Evolutionary conservation across 2,329 filamentous ascomycete species (phyloP).

Genomic region (Sarocladium kiliense): DNA sequence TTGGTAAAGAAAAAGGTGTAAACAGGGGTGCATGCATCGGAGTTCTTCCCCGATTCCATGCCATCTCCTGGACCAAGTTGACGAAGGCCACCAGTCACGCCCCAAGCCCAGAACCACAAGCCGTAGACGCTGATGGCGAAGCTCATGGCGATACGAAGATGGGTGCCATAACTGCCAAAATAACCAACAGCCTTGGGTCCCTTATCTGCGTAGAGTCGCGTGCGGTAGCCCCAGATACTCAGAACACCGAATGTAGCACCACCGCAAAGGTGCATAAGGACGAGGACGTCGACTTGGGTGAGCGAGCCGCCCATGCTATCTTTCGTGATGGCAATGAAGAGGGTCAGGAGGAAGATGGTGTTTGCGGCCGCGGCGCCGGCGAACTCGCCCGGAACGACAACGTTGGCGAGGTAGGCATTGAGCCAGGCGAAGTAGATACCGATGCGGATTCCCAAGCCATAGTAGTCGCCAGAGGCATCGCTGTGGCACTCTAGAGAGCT

Average conservation of each 20-base stretch:
- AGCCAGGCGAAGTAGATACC: slow-evolving; percentile 27
- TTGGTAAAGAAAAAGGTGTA: slow-evolving; percentile 22
- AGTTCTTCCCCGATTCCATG: slow-evolving; percentile 13
- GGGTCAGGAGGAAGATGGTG: slow-evolving; percentile 25
- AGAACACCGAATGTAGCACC: slow-evolving; percentile 23
- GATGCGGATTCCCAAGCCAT: slow-evolving; percentile 25
- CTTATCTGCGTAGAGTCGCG: slow-evolving; percentile 16
- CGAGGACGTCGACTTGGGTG: slow-evolving; percentile 18
- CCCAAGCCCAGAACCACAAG: slow-evolving; percentile 23
- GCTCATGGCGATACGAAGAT: slow-evolving; percentile 17
- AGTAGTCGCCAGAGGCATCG: slow-evolving; percentile 23
- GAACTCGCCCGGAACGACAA: slow-evolving; percentile 19
- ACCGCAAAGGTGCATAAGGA: slow-evolving; percentile 23
- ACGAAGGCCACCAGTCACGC: slow-evolving; percentile 13
- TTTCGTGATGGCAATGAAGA: slow-evolving; percentile 22
- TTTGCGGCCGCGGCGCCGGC: slow-evolving; percentile 19
- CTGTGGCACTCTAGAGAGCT: slow-evolving; percentile 12
- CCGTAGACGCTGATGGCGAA: slow-evolving; percentile 19
- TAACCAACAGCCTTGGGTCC: slow-evolving; percentile 15
- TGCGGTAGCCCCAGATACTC: slow-evolving; percentile 23
- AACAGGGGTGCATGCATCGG: slow-evolving; percentile 13
- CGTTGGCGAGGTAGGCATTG: slow-evolving; percentile 21
- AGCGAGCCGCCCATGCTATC: slow-evolving; percentile 14
- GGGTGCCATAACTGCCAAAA: slow-evolving; percentile 20
- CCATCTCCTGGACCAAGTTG: slow-evolving; percentile 13